These are phyloP conservation scores for Diaporthe destruens DNA, from an alignment of 2,329 filamentous ascomycete genomes.

Conservation along the genomic window DNA sequence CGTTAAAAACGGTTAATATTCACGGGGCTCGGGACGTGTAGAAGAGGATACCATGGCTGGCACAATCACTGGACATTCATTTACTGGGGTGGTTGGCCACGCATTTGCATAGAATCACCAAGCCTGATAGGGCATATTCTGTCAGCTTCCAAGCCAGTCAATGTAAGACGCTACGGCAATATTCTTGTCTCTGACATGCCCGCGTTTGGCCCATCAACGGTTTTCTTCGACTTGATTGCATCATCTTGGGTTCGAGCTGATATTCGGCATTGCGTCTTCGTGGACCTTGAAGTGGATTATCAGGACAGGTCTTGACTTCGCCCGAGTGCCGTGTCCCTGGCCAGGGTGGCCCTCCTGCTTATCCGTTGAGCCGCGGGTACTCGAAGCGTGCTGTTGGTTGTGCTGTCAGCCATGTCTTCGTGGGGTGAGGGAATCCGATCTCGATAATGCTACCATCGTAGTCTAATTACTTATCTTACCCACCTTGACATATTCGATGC, in stretches of 20 bases:
- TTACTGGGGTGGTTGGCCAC: background rate
- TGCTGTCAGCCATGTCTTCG: background rate
- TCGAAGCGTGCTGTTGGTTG: background rate
- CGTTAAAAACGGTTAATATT: background rate
- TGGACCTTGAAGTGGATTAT: background rate
- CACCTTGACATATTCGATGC: background rate
- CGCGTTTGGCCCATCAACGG: background rate
- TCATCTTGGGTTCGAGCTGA: background rate
- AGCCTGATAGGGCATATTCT: background rate
- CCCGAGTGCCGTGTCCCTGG: background rate
- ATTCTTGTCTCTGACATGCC: background rate
- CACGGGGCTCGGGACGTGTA: background rate
- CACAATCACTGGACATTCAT: constrained; percentile 11
- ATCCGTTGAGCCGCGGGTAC: too few relatives aligned
- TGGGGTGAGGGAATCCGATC: too few relatives aligned
- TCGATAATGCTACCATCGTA: background rate
- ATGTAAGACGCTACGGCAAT: background rate
- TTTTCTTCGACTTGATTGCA: too few relatives aligned
- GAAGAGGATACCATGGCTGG: background rate
- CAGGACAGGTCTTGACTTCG: background rate
- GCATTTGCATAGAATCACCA: constrained; percentile 13
- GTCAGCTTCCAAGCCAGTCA: background rate
- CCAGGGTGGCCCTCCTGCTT: background rate
- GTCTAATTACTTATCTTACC: background rate
- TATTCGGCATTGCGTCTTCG: background rate